Conservation (phyloP, 2,329 filamentous ascomycete species). For the Apiospora marii region DNA sequence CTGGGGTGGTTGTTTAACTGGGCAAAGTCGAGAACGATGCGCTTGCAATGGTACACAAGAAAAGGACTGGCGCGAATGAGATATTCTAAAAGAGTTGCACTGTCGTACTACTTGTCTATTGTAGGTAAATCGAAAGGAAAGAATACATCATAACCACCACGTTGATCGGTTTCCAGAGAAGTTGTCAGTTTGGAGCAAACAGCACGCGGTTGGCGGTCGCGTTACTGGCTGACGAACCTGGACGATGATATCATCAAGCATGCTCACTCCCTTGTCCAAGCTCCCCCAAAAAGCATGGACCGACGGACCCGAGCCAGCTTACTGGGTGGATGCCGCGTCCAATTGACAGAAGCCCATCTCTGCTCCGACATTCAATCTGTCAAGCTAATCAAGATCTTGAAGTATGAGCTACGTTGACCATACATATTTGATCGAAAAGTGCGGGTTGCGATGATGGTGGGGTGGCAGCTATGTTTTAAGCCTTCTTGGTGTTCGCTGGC, state of each 20-base stretch:
- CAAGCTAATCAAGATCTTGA: neutral
- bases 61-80: neutral
- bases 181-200: conserved; percentile 6
- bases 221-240: neutral
- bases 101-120: neutral
- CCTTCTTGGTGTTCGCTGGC: neutral
- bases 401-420: neutral
- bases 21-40: neutral
- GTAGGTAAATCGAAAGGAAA: neutral
- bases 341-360: neutral
- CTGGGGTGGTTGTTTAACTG: neutral
- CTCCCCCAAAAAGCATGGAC: neutral
- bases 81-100: neutral
- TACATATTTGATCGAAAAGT: neutral
- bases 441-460: neutral
- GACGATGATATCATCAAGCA: conserved; percentile 18
- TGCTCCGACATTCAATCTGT: neutral
- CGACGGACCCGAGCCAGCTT: neutral
- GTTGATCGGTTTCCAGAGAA: neutral
- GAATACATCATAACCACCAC: neutral
- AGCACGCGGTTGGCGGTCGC: conserved; percentile 13
- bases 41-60: neutral
- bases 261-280: neutral
- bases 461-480: neutral
- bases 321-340: neutral